A percentile compares a stretch with the other conserved stretches of the same genome.
These are phyloP conservation scores for Geotrichum cucujoidarum DNA, from an alignment of 1,139 yeast genomes.

Conservation along the genomic window DNA sequence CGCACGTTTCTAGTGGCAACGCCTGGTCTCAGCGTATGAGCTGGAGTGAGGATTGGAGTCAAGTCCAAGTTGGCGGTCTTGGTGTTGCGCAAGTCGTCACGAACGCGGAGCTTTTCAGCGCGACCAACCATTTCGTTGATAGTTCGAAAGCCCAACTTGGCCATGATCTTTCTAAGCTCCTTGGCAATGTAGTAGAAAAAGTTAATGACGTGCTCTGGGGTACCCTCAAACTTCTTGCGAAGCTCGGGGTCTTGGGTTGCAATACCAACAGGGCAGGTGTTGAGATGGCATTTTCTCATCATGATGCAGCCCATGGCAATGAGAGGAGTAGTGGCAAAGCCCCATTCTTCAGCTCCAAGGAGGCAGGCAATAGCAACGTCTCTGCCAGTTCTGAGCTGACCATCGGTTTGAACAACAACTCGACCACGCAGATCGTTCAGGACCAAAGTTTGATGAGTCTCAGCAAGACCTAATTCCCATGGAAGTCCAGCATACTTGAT, in stretches of 20 bases:
- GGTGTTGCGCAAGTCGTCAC: constrained; percentile 79
- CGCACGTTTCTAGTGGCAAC: constrained; percentile 90
- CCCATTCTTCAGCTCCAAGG: constrained; percentile 98
- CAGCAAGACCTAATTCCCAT: constrained; percentile 97
- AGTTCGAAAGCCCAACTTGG: constrained; percentile 88
- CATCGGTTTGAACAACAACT: constrained; percentile 93
- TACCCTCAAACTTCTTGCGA: constrained; percentile 87
- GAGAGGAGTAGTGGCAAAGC: constrained; percentile 94
- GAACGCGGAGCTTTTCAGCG: constrained; percentile 79
- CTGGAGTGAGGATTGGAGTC: constrained; percentile 92
- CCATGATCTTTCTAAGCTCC: constrained; percentile 89
- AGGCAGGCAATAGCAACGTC: constrained; percentile 96
- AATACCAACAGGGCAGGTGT: constrained; percentile 96
- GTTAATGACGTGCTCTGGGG: constrained; percentile 97
- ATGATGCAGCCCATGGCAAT: constrained; percentile 96
- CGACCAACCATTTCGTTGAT: constrained; percentile 97
- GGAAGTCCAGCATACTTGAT: constrained; percentile 96
- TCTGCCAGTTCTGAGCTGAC: constrained; percentile 92
- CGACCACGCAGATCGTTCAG: constrained; percentile 93
- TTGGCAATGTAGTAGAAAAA: constrained; percentile 92
- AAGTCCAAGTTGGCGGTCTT: constrained; percentile 90
- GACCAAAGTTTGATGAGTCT: constrained; percentile 94
- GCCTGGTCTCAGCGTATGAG: constrained; percentile 93
- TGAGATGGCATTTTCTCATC: constrained; percentile 90
- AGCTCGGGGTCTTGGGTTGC: constrained; percentile 97